These are phyloP conservation scores for Alternaria ventricosa DNA, from an alignment of 2,329 filamentous ascomycete genomes.

Conservation along the genomic window DNA sequence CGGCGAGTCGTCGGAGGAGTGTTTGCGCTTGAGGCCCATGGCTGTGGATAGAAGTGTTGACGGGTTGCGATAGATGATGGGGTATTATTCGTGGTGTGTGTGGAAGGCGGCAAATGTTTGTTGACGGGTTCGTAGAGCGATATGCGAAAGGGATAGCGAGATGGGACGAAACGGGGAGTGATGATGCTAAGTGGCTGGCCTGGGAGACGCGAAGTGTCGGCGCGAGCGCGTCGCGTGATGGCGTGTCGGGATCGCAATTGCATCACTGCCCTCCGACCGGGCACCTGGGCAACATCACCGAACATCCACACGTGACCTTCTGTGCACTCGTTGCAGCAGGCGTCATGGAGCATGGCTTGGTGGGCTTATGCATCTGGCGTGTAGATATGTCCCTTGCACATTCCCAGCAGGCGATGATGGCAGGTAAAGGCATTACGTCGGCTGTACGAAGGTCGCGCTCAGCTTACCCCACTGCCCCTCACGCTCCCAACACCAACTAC, in stretches of 20 bases:
- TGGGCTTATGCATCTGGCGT: no score
- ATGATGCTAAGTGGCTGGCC: constrained; percentile 37
- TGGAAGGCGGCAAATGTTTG: not conserved
- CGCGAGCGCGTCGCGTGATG: constrained; percentile 18
- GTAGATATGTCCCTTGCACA: not conserved
- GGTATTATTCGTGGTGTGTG: not conserved
- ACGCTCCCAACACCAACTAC: constrained; percentile 1
- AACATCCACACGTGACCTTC: not conserved
- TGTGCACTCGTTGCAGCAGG: not conserved
- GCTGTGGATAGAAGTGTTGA: not conserved
- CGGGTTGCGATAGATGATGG: not conserved
- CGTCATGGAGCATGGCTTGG: not conserved
- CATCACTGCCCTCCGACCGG: not conserved
- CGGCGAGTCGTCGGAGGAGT: constrained; percentile 56
- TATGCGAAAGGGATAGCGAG: constrained; percentile 6
- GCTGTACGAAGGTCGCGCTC: constrained; percentile 3
- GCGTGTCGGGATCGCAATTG: not conserved
- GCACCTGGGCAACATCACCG: not conserved
- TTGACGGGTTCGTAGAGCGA: not conserved
- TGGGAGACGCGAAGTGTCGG: constrained; percentile 11
- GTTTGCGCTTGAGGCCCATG: constrained; percentile 67
- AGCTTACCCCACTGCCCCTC: constrained; percentile 7
- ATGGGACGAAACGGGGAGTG: constrained; percentile 13
- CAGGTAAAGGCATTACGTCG: constrained; percentile 9
- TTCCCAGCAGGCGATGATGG: not conserved